phyloP scores from a whole-genome alignment of 176 grass and related monocot genomes.

The Neostapfia colusana region DNA sequence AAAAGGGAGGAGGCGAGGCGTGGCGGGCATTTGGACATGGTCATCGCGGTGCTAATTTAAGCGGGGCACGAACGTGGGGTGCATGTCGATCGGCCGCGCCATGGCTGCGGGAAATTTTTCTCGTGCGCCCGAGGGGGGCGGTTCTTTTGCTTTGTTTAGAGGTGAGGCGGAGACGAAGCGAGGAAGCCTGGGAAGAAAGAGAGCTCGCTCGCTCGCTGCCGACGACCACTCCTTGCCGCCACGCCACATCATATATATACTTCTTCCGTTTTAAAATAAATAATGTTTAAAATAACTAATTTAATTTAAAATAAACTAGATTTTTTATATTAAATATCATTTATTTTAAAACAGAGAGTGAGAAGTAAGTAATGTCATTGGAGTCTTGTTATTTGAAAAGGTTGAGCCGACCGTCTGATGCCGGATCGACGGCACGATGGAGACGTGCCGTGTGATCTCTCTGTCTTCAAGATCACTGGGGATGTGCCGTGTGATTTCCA shows the following conservation, averaged over 20 bases:
- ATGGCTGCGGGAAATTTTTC: neutral
- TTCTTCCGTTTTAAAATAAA: too few relatives aligned
- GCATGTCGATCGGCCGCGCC: slow-evolving; percentile 33
- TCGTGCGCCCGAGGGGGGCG: too few relatives aligned
- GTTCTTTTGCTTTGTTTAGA: slow-evolving; percentile 23
- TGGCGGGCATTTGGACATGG: neutral
- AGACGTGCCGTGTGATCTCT: neutral
- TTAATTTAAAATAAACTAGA: too few relatives aligned
- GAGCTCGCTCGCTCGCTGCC: slow-evolving; percentile 30
- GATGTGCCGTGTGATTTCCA: neutral
- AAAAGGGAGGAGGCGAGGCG: neutral
- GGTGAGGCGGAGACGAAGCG: neutral
- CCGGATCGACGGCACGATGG: neutral
- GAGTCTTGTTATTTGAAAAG: neutral
- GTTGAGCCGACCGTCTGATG: neutral
- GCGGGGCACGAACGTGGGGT: slow-evolving; percentile 51
- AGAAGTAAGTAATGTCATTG: too few relatives aligned
- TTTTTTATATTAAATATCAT: too few relatives aligned
- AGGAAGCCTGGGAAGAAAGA: slow-evolving; percentile 38
- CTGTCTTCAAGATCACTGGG: neutral
- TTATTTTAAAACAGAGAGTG: too few relatives aligned
- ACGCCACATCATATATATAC: neutral
- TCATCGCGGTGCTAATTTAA: slow-evolving; percentile 42
- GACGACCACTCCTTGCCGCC: slow-evolving; percentile 39
- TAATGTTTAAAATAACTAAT: too few relatives aligned